These are phyloP conservation scores for Mycena olivaceomarginata DNA, from an alignment of 768 basidiomycete genomes.

Conservation along the genomic window DNA sequence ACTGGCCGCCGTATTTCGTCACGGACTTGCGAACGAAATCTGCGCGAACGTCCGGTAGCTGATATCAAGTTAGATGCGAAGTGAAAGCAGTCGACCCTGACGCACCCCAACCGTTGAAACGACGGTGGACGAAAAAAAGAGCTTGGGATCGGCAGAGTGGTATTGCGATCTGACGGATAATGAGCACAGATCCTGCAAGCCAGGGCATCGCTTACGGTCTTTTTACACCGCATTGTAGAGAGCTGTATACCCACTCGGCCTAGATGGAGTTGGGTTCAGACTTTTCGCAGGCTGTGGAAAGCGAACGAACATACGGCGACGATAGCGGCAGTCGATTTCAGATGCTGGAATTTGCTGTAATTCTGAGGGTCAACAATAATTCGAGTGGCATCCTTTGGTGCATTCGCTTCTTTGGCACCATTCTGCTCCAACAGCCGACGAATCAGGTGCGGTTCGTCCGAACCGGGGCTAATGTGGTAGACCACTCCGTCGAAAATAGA, in stretches of 20 bases:
- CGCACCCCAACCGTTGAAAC: no score
- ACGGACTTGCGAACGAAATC: neutral
- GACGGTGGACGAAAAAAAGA: neutral
- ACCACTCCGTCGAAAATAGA: neutral
- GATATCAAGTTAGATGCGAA: no score
- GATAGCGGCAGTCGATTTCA: neutral
- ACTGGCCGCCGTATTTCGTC: neutral
- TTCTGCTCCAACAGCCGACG: neutral
- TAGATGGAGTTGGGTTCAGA: neutral
- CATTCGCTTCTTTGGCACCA: neutral
- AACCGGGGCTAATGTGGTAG: neutral
- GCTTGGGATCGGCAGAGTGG: no score
- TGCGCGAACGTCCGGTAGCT: no score
- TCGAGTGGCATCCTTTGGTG: neutral
- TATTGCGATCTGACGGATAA: neutral
- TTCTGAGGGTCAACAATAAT: neutral
- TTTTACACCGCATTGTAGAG: neutral
- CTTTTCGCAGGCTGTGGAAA: no score
- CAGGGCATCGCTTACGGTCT: neutral
- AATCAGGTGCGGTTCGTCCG: neutral
- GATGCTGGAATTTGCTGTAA: neutral
- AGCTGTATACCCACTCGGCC: conserved; percentile 22
- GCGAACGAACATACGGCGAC: neutral
- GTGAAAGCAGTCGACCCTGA: no score
- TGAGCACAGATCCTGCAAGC: neutral